Base-by-base conservation (phyloP, 305 asterid species). In the Solanum aculeatissimum region DNA sequence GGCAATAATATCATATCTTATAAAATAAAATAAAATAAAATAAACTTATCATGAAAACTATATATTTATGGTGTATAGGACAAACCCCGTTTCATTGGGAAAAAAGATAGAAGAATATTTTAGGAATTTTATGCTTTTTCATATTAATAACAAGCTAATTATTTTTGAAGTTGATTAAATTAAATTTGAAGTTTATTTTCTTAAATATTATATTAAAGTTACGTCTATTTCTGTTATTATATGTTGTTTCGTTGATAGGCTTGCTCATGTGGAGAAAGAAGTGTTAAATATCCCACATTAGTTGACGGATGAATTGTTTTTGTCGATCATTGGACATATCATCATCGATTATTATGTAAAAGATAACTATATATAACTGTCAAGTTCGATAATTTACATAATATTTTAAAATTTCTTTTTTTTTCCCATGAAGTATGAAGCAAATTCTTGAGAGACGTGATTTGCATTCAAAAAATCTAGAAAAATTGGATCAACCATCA, bases 401-500 rank as follows among this genome's bases (percentile, higher is more conserved):
- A 18, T 0, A 27, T 7, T 11, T 83, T 29, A 79, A 18, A 45
- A 13, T 16, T 72, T 40, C 0, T 65, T 47, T 63, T 29, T 6
- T 53, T 53, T 38, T 25, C 1, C 40, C 57, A 9, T 86, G 47
- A 32, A 96, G 99, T 81, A 88, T 93, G 98, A 93, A 91, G 89
- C 97, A 92, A 49, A 93, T 96, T 86, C 90, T 96, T 4, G 99
- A 90, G 54, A 91, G 92, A 87, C 92, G 91, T 81, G 89, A 92
- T 69, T 82, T 96, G 91, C 97, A 96, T 79, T 86, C 95, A 4
- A 93, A 93, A 89, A 95, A 96, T 84, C 91, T 95, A 25, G 86
- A 87, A 25, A 93, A 91, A 89, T 8, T 92, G 90, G 98, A 91
- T 11, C 96, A 92, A 60, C 98, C 98, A 62, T 96, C 97, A 18